Percentiles rank a stretch among this genome's conserved stretches.
Conservation (phyloP, 148 eudicot genomes). For the Rhododendron kiyosumense region DNA sequence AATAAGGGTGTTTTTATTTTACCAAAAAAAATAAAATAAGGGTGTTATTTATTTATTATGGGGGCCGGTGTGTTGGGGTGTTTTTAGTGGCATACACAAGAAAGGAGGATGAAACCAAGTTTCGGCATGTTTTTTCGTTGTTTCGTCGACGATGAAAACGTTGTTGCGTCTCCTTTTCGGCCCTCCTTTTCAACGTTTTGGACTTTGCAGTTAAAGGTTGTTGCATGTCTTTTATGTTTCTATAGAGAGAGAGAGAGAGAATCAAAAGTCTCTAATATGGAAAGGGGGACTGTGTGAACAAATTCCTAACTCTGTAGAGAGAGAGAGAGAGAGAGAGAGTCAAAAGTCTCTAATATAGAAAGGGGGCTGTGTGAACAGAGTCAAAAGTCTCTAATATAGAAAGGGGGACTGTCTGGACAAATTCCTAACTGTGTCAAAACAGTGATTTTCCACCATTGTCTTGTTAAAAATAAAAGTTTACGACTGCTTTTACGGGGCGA, state of each 20-base stretch:
- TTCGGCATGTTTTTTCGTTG: not conserved
- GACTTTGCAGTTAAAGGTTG: not conserved
- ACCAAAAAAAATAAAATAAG: not conserved
- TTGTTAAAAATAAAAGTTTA: no score
- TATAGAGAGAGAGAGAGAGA: not conserved
- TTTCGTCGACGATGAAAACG: slow-evolving; percentile 5
- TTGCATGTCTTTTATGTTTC: not conserved
- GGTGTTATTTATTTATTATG: not conserved
- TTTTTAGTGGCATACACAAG: not conserved
- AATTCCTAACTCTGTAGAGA: not conserved
- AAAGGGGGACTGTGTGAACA: not conserved
- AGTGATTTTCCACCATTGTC: no score
- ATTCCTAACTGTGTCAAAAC: not conserved
- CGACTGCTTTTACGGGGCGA: no score
- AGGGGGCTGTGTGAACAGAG: not conserved
- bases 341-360: not conserved
- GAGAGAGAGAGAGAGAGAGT: not conserved
- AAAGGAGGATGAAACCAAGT: not conserved
- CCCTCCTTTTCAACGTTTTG: not conserved
- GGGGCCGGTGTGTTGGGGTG: not conserved
- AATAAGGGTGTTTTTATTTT: not conserved
- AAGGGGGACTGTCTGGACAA: not conserved
- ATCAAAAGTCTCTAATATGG: not conserved
- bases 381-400: not conserved
- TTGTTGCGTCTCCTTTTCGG: not conserved